phyloP scores from a whole-genome alignment of 176 grass and related monocot genomes.

The Musa schizocarpa region DNA sequence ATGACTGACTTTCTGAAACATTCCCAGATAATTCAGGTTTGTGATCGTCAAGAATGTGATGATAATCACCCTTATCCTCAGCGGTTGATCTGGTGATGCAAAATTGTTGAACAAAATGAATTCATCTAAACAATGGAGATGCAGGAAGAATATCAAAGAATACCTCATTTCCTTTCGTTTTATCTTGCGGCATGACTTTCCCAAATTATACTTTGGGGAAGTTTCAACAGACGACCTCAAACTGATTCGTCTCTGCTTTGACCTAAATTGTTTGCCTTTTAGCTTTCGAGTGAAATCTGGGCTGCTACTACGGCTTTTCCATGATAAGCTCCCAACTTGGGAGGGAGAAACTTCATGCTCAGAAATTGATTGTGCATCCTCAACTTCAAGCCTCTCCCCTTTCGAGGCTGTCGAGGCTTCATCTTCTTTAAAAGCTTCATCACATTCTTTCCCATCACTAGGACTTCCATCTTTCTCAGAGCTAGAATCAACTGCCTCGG shows the following conservation, averaged over 20 bases:
- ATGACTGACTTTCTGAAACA: slow-evolving; percentile 25
- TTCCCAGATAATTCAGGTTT: slow-evolving; percentile 27
- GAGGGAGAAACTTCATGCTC: slow-evolving; percentile 24
- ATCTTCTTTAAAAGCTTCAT: slow-evolving; percentile 5
- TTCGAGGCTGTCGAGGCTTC: neutral
- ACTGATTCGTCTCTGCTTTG: slow-evolving; percentile 34
- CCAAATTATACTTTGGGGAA: slow-evolving; percentile 69
- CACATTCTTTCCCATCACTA: slow-evolving; percentile 13
- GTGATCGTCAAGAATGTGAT: slow-evolving; percentile 7
- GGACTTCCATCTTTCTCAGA: slow-evolving; percentile 36
- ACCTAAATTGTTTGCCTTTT: slow-evolving; percentile 46
- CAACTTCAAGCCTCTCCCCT: slow-evolving; percentile 19
- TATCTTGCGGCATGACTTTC: slow-evolving; percentile 83
- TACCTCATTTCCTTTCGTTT: slow-evolving; percentile 51
- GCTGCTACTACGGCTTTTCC: slow-evolving; percentile 71
- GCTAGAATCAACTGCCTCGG: slow-evolving; percentile 37
- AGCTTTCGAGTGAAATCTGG: slow-evolving; percentile 38
- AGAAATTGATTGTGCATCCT: slow-evolving; percentile 36
- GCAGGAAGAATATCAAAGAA: neutral
- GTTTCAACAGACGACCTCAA: slow-evolving; percentile 35
- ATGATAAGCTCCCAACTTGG: slow-evolving; percentile 51
- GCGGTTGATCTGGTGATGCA: slow-evolving; percentile 20
- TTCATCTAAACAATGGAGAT: neutral
- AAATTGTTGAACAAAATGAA: neutral
- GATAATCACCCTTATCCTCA: slow-evolving; percentile 19